These are phyloP conservation scores for Drechslerella coelobrocha DNA, from an alignment of 2,329 filamentous ascomycete genomes.

Conservation along the genomic window DNA sequence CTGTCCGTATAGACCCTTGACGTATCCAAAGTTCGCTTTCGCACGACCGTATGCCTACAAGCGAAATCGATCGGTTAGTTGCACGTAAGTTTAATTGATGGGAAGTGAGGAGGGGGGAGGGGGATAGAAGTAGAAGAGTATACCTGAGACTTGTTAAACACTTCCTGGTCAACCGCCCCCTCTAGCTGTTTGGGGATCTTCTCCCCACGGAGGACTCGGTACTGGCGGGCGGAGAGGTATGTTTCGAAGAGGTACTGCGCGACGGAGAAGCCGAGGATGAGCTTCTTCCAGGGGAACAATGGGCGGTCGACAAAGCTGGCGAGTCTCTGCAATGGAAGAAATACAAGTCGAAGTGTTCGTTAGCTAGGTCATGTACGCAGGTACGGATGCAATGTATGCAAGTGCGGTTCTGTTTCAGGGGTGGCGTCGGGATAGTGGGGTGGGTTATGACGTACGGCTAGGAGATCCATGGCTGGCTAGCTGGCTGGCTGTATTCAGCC, in stretches of 20 bases:
- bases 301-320: slow-evolving; percentile 38
- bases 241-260: slow-evolving; percentile 90
- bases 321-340: slow-evolving; percentile 15
- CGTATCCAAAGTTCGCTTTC: slow-evolving; percentile 87
- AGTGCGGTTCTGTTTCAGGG: background rate
- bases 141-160: slow-evolving; percentile 91
- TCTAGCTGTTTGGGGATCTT: slow-evolving; percentile 84
- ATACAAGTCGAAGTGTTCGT: background rate
- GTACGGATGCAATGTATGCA: background rate
- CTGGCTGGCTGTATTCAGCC: slow-evolving; percentile 1
- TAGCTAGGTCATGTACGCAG: background rate
- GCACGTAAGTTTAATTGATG: no score
- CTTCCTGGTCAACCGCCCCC: slow-evolving; percentile 84
- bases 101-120: no score
- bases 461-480: slow-evolving; percentile 46
- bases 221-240: slow-evolving; percentile 87
- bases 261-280: slow-evolving; percentile 92
- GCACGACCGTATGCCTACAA: slow-evolving; percentile 84
- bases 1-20: slow-evolving; percentile 82
- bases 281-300: slow-evolving; percentile 65
- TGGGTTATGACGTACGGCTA: slow-evolving; percentile 30
- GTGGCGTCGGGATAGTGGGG: background rate
- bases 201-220: slow-evolving; percentile 79
- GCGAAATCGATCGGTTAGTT: no score
- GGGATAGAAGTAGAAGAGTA: no score